Evolutionary conservation across 768 basidiomycete genomes (phyloP).

Genomic region (Guyanaporus albipodus): DNA sequence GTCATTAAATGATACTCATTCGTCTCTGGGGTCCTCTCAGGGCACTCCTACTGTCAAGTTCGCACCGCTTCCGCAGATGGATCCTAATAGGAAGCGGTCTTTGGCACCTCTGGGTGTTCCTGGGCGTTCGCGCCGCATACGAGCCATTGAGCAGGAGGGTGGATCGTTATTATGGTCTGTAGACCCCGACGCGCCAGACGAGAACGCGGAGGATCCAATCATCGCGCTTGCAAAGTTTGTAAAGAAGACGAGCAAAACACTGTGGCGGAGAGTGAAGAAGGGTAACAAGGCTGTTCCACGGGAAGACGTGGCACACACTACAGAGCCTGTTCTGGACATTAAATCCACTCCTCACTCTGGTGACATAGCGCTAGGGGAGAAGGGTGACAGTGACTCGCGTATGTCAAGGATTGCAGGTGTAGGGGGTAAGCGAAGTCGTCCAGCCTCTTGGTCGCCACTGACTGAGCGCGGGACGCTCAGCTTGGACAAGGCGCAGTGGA

Average conservation of each 20-base stretch:
- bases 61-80: constrained; percentile 54
- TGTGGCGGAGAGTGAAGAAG: constrained; percentile 50
- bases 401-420: not conserved
- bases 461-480: constrained; percentile 20
- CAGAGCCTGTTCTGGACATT: constrained; percentile 19
- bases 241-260: constrained; percentile 37
- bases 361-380: constrained; percentile 2
- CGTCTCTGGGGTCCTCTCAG: constrained; percentile 16
- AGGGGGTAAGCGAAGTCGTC: constrained; percentile 13
- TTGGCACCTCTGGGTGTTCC: constrained; percentile 52
- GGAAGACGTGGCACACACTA: constrained; percentile 4
- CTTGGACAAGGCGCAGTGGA: constrained; percentile 12
- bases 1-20: constrained; percentile 7
- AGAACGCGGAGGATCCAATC: constrained; percentile 44
- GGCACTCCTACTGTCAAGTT: constrained; percentile 44
- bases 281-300: constrained; percentile 20
- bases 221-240: constrained; percentile 47
- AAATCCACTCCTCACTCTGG: constrained; percentile 23
- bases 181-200: constrained; percentile 25
- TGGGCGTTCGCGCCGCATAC: constrained; percentile 34
- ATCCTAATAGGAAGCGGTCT: constrained; percentile 46
- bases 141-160: constrained; percentile 16
- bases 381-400: not conserved
- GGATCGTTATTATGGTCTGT: constrained; percentile 17
- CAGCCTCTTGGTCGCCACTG: constrained; percentile 26